A percentile compares a stretch with the other conserved stretches of the same genome.
These are phyloP conservation scores for California macrophylla DNA, from an alignment of 441 rosid species.

Conservation along the genomic window DNA sequence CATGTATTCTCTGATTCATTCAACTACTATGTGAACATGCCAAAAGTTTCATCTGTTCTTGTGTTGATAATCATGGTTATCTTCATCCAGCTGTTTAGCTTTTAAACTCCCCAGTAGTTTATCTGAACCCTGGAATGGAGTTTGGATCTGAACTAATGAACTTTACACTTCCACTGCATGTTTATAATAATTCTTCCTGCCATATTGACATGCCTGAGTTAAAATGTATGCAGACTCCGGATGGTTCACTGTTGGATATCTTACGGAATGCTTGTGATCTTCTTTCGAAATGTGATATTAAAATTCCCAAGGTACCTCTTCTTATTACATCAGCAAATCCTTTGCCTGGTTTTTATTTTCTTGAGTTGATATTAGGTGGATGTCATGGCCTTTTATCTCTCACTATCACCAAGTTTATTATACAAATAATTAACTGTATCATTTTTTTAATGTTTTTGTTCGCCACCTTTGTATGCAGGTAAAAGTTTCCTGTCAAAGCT, in stretches of 20 bases:
- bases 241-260: constrained; percentile 78
- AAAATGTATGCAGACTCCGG: constrained; percentile 66
- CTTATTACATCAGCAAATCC: background rate
- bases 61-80: background rate
- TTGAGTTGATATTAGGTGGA: constrained; percentile 7
- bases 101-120: background rate
- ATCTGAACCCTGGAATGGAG: background rate
- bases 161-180: background rate
- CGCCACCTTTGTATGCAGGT: background rate
- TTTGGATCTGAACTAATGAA: background rate
- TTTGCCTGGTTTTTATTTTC: background rate
- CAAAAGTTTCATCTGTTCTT: background rate
- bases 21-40: background rate
- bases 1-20: background rate
- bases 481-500: constrained; percentile 8
- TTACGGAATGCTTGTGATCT: constrained; percentile 77
- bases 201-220: constrained; percentile 4
- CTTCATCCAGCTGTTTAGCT: background rate
- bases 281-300: constrained; percentile 58
- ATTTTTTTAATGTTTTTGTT: background rate
- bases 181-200: constrained; percentile 8
- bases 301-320: constrained; percentile 57
- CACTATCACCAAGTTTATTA: background rate
- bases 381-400: constrained; percentile 4
- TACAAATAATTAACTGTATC: background rate